Evolutionary conservation across 1,284 basidiomycete genomes (phyloP).

Genomic region (Fomitopsis pinicola): DNA sequence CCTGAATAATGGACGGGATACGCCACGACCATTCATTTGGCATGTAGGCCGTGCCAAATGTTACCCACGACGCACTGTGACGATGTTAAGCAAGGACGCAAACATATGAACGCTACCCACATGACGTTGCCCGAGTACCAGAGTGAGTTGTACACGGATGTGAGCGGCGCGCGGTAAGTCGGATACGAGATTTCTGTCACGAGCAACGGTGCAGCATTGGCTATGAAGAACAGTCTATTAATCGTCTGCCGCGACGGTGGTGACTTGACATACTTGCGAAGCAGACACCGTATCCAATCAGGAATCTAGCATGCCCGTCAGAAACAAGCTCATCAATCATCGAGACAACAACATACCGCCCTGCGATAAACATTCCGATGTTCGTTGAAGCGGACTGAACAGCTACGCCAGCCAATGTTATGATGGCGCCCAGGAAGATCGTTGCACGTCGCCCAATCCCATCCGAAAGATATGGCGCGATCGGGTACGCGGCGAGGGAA

Average conservation of each 20-base stretch:
- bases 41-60: constrained; percentile 55
- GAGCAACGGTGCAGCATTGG: constrained; percentile 47
- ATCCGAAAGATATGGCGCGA: constrained; percentile 67
- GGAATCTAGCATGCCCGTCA: constrained; percentile 39
- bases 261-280: not conserved
- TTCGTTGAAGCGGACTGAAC: constrained; percentile 70
- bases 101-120: constrained; percentile 24
- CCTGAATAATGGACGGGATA: constrained; percentile 60
- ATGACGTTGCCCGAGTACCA: constrained; percentile 46
- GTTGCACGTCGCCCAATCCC: constrained; percentile 59
- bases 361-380: constrained; percentile 79
- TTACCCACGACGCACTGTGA: constrained; percentile 51
- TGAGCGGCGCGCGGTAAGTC: constrained; percentile 45
- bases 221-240: constrained; percentile 2
- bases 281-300: constrained; percentile 6
- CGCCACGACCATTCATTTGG: constrained; percentile 52
- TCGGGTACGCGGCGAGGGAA: constrained; percentile 57
- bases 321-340: constrained; percentile 20
- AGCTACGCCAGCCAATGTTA: constrained; percentile 65
- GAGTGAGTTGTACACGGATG: constrained; percentile 51
- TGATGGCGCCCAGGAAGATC: constrained; percentile 53
- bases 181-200: constrained; percentile 55
- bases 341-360: constrained; percentile 40
- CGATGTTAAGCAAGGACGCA: not conserved
- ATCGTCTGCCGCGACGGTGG: not conserved